Percentiles rank a stretch among this genome's conserved stretches.
Conservation (phyloP, 1,284 basidiomycete species). For the Hemileia vastatrix region DNA sequence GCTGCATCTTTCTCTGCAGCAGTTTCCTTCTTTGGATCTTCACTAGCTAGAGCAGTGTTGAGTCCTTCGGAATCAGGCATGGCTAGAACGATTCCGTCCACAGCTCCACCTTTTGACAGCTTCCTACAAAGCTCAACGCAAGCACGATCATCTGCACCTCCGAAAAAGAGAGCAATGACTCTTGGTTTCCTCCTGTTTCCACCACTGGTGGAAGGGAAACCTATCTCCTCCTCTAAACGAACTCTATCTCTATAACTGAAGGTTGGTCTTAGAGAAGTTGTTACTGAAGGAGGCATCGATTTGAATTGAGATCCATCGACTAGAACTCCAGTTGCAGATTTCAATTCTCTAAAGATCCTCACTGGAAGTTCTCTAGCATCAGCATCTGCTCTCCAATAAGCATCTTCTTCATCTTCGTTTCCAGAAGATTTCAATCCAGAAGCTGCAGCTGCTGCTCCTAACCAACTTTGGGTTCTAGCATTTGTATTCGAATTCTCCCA, state of each 20-base stretch:
- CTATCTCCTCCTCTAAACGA: neutral
- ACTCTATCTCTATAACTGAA: neutral
- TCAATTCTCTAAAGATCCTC: conserved; percentile 24
- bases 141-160: conserved; percentile 30
- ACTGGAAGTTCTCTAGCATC: conserved; percentile 28
- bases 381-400: conserved; percentile 26
- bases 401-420: conserved; percentile 24
- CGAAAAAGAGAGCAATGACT: conserved; percentile 30
- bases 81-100: conserved; percentile 27
- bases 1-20: conserved; percentile 19
- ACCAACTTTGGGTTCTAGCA: conserved; percentile 28
- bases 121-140: conserved; percentile 26
- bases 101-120: conserved; percentile 22
- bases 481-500: conserved; percentile 29
- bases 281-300: neutral
- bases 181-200: neutral
- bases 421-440: conserved; percentile 25
- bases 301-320: conserved; percentile 21
- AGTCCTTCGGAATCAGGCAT: neutral
- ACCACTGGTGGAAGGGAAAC: neutral
- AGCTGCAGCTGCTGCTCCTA: conserved; percentile 27
- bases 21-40: neutral
- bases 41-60: neutral
- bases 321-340: conserved; percentile 26
- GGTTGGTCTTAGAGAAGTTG: neutral